These are phyloP conservation scores for Dendrobium huoshanense DNA, from an alignment of 106 monocot genomes.

Conservation along the genomic window DNA sequence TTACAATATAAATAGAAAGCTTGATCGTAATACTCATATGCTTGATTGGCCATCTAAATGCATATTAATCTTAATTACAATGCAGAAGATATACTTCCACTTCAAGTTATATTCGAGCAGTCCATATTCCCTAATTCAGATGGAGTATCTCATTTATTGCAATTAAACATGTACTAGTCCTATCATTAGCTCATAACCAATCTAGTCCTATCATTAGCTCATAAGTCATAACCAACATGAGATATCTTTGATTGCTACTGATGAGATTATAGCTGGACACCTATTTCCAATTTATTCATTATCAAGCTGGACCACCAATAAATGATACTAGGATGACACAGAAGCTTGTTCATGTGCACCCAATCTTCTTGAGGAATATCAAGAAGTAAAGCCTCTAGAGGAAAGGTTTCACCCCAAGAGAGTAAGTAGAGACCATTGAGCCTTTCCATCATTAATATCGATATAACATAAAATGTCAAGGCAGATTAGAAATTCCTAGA, in stretches of 20 bases:
- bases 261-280: background rate
- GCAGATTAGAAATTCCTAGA: background rate
- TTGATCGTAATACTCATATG: too few species aligned
- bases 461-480: background rate
- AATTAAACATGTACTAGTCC: background rate
- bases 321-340: background rate
- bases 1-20: too few species aligned
- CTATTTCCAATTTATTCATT: background rate
- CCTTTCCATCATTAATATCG: background rate
- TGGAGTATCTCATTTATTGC: background rate
- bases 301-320: background rate
- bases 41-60: too few species aligned
- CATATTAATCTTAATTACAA: too few species aligned
- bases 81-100: too few species aligned
- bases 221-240: background rate
- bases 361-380: background rate
- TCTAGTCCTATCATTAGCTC: background rate
- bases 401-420: background rate
- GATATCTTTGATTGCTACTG: background rate
- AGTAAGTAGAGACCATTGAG: background rate
- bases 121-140: background rate
- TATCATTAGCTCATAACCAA: background rate
- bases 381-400: background rate
- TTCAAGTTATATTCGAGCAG: too few species aligned
- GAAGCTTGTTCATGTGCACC: background rate